A percentile compares a stretch with the other conserved stretches of the same genome.
Conservation (phyloP, 2,329 filamentous ascomycete species). For the Xylariaceae sp. region DNA sequence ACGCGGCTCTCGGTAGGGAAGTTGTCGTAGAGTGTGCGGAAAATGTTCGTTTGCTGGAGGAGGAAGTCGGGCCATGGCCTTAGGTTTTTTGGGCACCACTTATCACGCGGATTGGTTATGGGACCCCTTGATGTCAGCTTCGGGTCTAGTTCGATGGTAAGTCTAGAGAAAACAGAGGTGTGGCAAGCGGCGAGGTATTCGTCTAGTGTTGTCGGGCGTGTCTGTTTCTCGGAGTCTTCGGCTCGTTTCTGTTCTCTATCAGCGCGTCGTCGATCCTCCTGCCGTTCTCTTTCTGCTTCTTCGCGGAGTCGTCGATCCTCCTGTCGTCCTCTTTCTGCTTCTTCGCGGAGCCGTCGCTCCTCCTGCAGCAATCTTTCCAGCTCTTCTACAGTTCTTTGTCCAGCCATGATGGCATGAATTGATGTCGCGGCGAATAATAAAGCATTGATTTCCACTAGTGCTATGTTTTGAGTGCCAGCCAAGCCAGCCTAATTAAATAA, state of each 20-base stretch:
- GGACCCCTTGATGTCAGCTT: conserved; percentile 36
- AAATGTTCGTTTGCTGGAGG: conserved; percentile 31
- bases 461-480: no score
- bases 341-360: no score
- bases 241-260: conserved; percentile 3
- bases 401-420: no score
- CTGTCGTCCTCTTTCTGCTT: no score
- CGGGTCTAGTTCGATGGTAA: conserved; percentile 34
- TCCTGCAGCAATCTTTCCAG: no score
- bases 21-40: conserved; percentile 28
- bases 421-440: no score
- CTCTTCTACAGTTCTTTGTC: no score
- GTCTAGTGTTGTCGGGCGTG: conserved; percentile 35
- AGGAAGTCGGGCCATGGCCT: conserved; percentile 40
- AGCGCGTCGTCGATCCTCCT: not conserved
- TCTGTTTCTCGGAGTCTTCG: conserved; percentile 30
- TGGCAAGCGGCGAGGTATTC: conserved; percentile 44
- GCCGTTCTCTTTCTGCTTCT: no score
- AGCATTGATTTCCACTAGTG: no score
- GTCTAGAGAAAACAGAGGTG: conserved; percentile 31
- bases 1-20: conserved; percentile 31
- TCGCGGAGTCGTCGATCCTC: no score
- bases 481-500: no score
- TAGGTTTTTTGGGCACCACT: conserved; percentile 39
- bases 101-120: conserved; percentile 40